Percentiles rank a stretch among this genome's conserved stretches.
Conservation (phyloP, 805 yeast species). For the Yarrowia alimentaria region DNA sequence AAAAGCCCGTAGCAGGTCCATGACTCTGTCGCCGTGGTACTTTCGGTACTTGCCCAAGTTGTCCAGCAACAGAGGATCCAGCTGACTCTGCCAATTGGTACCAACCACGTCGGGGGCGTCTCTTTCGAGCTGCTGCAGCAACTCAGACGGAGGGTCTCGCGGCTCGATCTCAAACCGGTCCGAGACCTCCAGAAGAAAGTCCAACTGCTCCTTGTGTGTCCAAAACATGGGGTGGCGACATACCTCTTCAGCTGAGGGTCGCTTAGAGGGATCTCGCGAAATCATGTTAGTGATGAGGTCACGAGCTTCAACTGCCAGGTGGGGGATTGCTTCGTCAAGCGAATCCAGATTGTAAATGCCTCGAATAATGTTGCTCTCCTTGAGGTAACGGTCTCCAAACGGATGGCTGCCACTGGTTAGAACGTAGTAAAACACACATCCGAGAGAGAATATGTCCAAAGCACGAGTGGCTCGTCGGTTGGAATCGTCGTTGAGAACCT, state of each 20-base stretch:
- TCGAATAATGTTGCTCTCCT: slow-evolving; percentile 76
- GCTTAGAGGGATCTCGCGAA: slow-evolving; percentile 54
- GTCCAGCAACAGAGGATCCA: slow-evolving; percentile 71
- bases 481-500: slow-evolving; percentile 42
- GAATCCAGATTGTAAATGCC: slow-evolving; percentile 54
- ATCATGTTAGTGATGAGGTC: slow-evolving; percentile 77
- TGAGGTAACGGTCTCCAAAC: slow-evolving; percentile 83
- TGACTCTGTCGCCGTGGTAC: slow-evolving; percentile 70
- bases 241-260: slow-evolving; percentile 71
- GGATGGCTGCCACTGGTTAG: slow-evolving; percentile 86
- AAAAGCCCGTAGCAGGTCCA: slow-evolving; percentile 85
- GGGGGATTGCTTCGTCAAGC: slow-evolving; percentile 41
- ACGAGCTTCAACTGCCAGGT: slow-evolving; percentile 55
- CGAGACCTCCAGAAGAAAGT: slow-evolving; percentile 80
- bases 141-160: slow-evolving; percentile 71
- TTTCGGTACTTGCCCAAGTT: slow-evolving; percentile 89
- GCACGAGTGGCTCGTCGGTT: slow-evolving; percentile 74
- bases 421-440: slow-evolving; percentile 89
- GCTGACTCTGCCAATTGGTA: slow-evolving; percentile 72
- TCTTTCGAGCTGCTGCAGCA: slow-evolving; percentile 56
- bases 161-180: slow-evolving; percentile 86
- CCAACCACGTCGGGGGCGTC: slow-evolving; percentile 48
- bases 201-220: slow-evolving; percentile 69
- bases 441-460: slow-evolving; percentile 89
- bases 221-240: slow-evolving; percentile 89